These are phyloP conservation scores for Neonectria magnoliae DNA, from an alignment of 2,329 filamentous ascomycete genomes.

Conservation along the genomic window DNA sequence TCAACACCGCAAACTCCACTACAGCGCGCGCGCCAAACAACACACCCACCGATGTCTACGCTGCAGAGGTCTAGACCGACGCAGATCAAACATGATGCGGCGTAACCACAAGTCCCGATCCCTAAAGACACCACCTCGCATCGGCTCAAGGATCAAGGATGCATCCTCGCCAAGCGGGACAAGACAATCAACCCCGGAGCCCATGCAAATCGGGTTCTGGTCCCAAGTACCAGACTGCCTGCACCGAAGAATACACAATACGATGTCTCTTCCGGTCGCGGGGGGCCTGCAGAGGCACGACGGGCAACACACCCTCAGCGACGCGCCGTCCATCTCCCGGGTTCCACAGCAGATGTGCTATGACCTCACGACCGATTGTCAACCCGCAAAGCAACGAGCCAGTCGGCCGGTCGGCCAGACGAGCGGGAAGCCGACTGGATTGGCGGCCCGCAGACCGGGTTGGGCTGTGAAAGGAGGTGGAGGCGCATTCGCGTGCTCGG, in stretches of 20 bases:
- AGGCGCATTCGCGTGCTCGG: background rate
- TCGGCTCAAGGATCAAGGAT: background rate
- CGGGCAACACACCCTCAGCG: background rate
- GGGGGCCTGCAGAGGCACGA: background rate
- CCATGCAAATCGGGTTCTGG: background rate
- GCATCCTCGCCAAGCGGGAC: constrained; percentile 8
- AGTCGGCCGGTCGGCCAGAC: background rate
- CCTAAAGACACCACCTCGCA: background rate
- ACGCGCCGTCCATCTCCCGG: constrained; percentile 2
- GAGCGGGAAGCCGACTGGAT: background rate
- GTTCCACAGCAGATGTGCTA: background rate
- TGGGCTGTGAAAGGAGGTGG: background rate
- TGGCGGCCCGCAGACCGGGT: background rate
- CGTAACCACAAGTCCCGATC: constrained; percentile 2
- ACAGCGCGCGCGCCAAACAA: no score
- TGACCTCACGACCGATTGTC: background rate
- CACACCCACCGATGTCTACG: background rate
- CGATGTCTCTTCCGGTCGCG: background rate
- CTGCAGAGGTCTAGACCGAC: background rate
- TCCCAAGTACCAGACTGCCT: background rate
- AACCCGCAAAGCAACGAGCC: background rate
- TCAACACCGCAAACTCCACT: background rate
- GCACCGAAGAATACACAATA: background rate
- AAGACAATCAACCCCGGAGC: background rate
- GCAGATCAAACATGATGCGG: background rate